Evolutionary conservation across 2,329 filamentous ascomycete genomes (phyloP), one percentile per base, ranked within the genome.

Genomic region (Alternaria dauci): DNA sequence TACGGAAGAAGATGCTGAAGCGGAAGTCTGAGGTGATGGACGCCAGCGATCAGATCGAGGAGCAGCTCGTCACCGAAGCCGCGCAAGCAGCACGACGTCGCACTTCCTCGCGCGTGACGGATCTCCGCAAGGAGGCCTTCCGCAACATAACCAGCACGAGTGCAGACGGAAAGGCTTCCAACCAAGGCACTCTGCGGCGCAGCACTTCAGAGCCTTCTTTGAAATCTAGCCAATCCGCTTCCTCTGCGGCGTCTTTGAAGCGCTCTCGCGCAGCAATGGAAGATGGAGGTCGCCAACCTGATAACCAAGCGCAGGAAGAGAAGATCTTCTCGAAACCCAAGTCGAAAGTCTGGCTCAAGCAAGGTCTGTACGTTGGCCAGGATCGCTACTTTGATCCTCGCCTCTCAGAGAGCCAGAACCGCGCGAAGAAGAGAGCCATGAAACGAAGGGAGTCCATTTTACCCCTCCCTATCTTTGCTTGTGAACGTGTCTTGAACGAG

Each of bases 331-430:
- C 71, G 26, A 73, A 75, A 54, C 72, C 73, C 2, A 81, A 85
- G 57, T 84, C 82, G 52, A 96, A 96, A 82, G 89, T 88, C 67
- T 98, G 91, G 86, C 83, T 96, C 55, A 83, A 85, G 53, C 91
- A 93, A 76, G 95, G 94, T 9, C 83, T 98, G 14, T 98, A 96
- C 73, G 89, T 92, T 0, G 95, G 95, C 28, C 94, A 97, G 76
- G 84, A 77, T 59, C 73, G 76, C n/a, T 72, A 74, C 20, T 78
- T 78, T 52, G 71, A 78, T 47, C 66, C 76, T 52, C 80, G 82
- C 52, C 75, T 83, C 12, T 82, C 82, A 50, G 84, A 85, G 67
- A 82, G 80, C 52, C 74, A 77, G 44, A 77, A 81, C 63, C 80
- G 81, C 57, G 74, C 74, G 23, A 74, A 73, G 53, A 75, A 70